Evolutionary conservation across 805 yeast genomes (phyloP), one percentile per base, ranked within the genome.

Genomic region (Metschnikowia arizonensis): DNA sequence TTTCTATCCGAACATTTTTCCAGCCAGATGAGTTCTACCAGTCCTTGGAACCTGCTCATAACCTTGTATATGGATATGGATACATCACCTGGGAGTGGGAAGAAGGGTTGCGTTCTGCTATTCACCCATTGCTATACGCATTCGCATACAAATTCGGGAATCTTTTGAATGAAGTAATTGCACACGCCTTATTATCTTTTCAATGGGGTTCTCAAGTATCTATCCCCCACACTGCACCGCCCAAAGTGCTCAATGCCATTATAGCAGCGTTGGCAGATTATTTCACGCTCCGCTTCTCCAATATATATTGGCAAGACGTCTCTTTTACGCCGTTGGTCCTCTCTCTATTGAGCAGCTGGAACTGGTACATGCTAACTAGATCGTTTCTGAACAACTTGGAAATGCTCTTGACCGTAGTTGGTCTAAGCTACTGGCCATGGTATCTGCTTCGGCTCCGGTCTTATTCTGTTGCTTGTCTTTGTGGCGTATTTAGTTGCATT

Each of bases 21-120:
- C 99, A 93, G 62, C 91, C 99, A 0, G 99, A 93, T 63, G 99
- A 93, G 64, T 93, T 75, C 65, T 93, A 83, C 81, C 99, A 93
- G 64, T 73, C 90, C 0, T 66, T 93, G 42, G 99, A 93, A 58
- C 96, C 97, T 0, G 99, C 98, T 0, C 96, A 89, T 62, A 46
- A 58, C 3, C 66, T 74, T 30, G 83, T 84, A 0, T 88, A 73
- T 61, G 90, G 93, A 1, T 83, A 82, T 50, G 99, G 99, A 0
- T 78, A 79, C 54, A 60, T 81, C 30, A 88, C 98, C 0, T 93
- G 99, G 99, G 99, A 93, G 64, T 93, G 99, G 99, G 61, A 66
- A 19, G 69, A 73, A 39, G 83, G 82, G 0, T 65, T 93, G 4
- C 66, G 99, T 48, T 83, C 95, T 8, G 83, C 86, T 44, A 63